Evolutionary conservation across 2,329 filamentous ascomycete genomes (phyloP).

Genomic region (Sporothrix sp.): DNA sequence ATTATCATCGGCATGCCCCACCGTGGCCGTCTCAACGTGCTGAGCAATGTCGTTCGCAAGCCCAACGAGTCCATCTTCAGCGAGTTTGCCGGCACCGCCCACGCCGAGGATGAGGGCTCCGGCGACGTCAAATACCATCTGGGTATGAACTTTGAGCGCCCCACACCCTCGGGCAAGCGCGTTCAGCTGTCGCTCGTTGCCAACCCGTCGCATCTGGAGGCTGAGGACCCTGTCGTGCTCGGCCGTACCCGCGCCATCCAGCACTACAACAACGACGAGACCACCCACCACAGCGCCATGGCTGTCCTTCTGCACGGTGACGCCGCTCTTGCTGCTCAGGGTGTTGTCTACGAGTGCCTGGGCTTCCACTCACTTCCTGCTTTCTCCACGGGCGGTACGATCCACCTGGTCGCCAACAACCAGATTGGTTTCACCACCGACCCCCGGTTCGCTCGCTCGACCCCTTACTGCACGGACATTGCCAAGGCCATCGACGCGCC

Average conservation of each 20-base stretch:
- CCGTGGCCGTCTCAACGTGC: conserved; percentile 92
- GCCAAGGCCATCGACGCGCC: conserved; percentile 98
- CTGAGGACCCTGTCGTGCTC: conserved; percentile 93
- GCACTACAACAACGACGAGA: conserved; percentile 97
- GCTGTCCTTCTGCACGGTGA: conserved; percentile 93
- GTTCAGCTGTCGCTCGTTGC: conserved; percentile 98
- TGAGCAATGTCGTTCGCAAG: conserved; percentile 97
- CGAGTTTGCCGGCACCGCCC: conserved; percentile 83
- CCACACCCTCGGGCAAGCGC: conserved; percentile 94
- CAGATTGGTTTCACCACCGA: conserved; percentile 99
- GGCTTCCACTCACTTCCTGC: conserved; percentile 92
- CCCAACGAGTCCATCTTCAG: conserved; percentile 99
- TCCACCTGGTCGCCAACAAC: conserved; percentile 98
- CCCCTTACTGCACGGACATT: conserved; percentile 97
- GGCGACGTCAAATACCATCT: conserved; percentile 99
- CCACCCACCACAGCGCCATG: conserved; percentile 82
- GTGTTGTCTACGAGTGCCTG: conserved; percentile 96
- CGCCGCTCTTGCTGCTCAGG: conserved; percentile 91
- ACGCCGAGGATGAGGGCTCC: conserved; percentile 88
- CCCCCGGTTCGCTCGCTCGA: conserved; percentile 92
- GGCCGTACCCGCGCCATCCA: conserved; percentile 97
- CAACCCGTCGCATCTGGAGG: conserved; percentile 96
- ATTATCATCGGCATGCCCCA: conserved; percentile 99
- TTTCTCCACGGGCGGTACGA: conserved; percentile 94
- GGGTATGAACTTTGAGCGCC: conserved; percentile 99